Conservation (phyloP, 192 early-diverging fungal species). For the Helicostylum pulchrum region DNA sequence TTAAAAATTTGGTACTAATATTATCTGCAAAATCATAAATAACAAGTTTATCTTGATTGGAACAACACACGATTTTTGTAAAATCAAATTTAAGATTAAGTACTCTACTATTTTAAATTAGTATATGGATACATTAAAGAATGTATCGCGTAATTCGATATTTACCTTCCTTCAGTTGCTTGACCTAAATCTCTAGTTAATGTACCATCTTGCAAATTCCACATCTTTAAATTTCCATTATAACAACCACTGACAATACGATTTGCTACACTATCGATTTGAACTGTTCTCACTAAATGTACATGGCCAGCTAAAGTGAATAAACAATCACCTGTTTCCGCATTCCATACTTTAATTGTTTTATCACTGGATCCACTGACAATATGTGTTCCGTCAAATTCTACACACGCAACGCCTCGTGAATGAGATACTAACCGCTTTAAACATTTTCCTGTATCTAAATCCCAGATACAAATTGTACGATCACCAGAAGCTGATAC, state of each 20-base stretch:
- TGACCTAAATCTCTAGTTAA: neutral
- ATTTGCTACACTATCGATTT: constrained; percentile 52
- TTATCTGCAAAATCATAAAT: constrained; percentile 67
- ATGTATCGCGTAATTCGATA: too few species aligned
- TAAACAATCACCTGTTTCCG: constrained; percentile 40
- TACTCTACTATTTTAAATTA: constrained; percentile 41
- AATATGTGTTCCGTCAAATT: constrained; percentile 77
- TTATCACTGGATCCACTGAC: constrained; percentile 82
- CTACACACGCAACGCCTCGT: constrained; percentile 82
- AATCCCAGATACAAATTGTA: constrained; percentile 78
- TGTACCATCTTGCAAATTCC: constrained; percentile 70
- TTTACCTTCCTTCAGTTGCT: constrained; percentile 12
- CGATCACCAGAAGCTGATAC: constrained; percentile 80
- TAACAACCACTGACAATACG: constrained; percentile 84
- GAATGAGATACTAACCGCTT: constrained; percentile 75
- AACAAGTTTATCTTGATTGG: constrained; percentile 69
- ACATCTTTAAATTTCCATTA: constrained; percentile 84
- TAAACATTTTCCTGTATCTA: constrained; percentile 60
- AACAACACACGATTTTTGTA: constrained; percentile 80
- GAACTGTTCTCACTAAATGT: constrained; percentile 70
- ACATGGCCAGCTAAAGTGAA: constrained; percentile 56
- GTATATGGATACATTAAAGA: too few species aligned
- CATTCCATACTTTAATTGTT: constrained; percentile 71
- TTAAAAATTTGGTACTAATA: constrained; percentile 41
- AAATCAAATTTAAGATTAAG: constrained; percentile 82